Base-by-base conservation (phyloP, 176 grass and related monocot genomes). In the Bromus sterilis region DNA sequence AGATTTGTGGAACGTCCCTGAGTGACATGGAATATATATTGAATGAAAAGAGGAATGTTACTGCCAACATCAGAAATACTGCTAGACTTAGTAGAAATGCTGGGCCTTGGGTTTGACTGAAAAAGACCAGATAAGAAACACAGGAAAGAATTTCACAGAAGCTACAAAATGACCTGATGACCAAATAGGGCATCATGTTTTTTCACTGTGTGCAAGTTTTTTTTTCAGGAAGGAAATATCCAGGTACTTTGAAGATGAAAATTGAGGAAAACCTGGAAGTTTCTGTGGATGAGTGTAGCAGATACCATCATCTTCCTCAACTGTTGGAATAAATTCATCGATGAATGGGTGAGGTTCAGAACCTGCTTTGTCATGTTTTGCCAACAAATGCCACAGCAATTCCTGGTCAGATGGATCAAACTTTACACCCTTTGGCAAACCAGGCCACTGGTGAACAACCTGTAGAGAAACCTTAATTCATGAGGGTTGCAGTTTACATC, bases 351-450 rank as follows among this genome's bases (percentile, higher is more conserved):
- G 96, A 86, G 93, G 73, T 78, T 86, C 77, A 26, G 30, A 78
- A 77, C 82, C 78, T 48, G 16, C 18, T 77, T 77, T 75, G n/a
- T 85, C 83, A 75, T 87, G 81, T 81, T 98, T 98, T 74, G 89
- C 89, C 7, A 90, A 40, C 82, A 98, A 90, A 89, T 98, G 96
- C 84, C 85, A 91, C 44, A 95, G 75, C 76, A 98, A 57, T 76
- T 98, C 96, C 82, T 93, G 90, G 77, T 98, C 96, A 57, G 93
- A 85, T 32, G 96, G 93, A 82, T 95, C 96, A 80, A 98, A 98
- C 70, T 98, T 98, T 73, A 98, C 96, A 73, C 96, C 93, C 82
- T 89, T 89, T 28, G 96, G 96, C 84, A 98, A 93, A 83, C 96
- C 96, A 35, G 93, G 96, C 96, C 93, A 98, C 4, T 94, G 81